Evolutionary conservation across 2,329 filamentous ascomycete genomes (phyloP).

Genomic region (Nannizziopsis barbatae): DNA sequence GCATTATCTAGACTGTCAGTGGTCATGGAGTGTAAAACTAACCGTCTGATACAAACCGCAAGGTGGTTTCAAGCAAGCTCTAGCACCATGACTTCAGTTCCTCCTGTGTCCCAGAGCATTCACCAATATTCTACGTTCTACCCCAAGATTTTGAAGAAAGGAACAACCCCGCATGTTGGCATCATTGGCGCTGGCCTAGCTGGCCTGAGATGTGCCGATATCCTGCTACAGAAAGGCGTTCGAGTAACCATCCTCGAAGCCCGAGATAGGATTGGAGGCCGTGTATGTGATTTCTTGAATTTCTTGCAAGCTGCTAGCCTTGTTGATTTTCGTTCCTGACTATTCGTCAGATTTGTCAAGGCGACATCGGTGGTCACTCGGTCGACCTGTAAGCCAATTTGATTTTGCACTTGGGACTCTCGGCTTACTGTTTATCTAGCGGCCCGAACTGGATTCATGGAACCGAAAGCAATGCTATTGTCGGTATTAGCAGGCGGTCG

Average conservation of each 20-base stretch:
- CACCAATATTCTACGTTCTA: not conserved
- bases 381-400: conserved; percentile 45
- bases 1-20: not conserved
- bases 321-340: conserved; percentile 21
- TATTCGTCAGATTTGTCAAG: conserved; percentile 40
- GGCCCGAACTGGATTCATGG: conserved; percentile 58
- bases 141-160: conserved; percentile 20
- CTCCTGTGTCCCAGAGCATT: not conserved
- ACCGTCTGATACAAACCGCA: conserved; percentile 13
- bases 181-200: conserved; percentile 51
- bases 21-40: conserved; percentile 18
- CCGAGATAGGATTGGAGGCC: conserved; percentile 47
- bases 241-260: conserved; percentile 52
- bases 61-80: conserved; percentile 13
- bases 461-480: conserved; percentile 48
- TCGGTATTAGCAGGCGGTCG: conserved; percentile 44
- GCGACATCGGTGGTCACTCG: conserved; percentile 37
- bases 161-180: conserved; percentile 38
- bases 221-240: conserved; percentile 45
- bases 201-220: conserved; percentile 48
- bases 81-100: conserved; percentile 4
- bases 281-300: conserved; percentile 32
- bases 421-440: conserved; percentile 24
- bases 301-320: conserved; percentile 7
- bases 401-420: not conserved